Percentiles rank a stretch among this genome's conserved stretches.
These are phyloP conservation scores for Cystobasidium sp. DNA, from an alignment of 1,284 basidiomycete genomes.

Conservation along the genomic window DNA sequence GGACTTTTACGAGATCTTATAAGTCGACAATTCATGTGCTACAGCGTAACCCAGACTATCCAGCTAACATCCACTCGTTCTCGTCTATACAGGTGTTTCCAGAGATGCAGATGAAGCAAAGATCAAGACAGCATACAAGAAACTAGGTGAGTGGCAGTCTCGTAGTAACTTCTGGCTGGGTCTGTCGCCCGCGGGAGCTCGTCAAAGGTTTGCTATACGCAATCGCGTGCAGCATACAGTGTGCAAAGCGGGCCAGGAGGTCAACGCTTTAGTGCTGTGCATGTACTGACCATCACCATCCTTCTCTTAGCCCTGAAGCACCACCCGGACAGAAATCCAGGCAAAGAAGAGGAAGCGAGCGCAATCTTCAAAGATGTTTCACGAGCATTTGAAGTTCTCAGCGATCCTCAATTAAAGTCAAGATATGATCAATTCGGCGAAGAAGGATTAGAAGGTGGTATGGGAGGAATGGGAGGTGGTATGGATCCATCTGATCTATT, in stretches of 20 bases:
- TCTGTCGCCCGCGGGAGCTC: neutral
- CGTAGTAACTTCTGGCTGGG: neutral
- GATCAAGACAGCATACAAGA: constrained; percentile 67
- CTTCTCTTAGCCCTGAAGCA: constrained; percentile 70
- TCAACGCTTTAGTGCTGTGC: too few species aligned
- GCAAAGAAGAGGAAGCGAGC: constrained; percentile 72
- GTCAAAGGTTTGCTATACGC: too few species aligned
- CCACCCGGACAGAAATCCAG: constrained; percentile 88
- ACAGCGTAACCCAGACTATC: neutral
- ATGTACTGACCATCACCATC: neutral
- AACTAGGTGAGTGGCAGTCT: constrained; percentile 33
- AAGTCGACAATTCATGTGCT: constrained; percentile 6
- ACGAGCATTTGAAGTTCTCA: constrained; percentile 79
- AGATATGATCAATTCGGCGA: constrained; percentile 90
- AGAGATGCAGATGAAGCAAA: constrained; percentile 78
- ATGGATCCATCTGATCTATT: constrained; percentile 99
- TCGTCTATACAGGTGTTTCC: constrained; percentile 62
- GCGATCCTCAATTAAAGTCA: constrained; percentile 63
- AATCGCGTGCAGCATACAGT: too few species aligned
- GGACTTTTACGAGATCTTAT: constrained; percentile 45
- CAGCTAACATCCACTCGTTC: constrained; percentile 15
- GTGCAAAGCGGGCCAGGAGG: too few species aligned
- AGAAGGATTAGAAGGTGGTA: constrained; percentile 83
- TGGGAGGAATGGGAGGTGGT: constrained; percentile 88
- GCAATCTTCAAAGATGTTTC: constrained; percentile 88